phyloP scores from a whole-genome alignment of 257 asterid genomes.

The Catharanthus roseus region DNA sequence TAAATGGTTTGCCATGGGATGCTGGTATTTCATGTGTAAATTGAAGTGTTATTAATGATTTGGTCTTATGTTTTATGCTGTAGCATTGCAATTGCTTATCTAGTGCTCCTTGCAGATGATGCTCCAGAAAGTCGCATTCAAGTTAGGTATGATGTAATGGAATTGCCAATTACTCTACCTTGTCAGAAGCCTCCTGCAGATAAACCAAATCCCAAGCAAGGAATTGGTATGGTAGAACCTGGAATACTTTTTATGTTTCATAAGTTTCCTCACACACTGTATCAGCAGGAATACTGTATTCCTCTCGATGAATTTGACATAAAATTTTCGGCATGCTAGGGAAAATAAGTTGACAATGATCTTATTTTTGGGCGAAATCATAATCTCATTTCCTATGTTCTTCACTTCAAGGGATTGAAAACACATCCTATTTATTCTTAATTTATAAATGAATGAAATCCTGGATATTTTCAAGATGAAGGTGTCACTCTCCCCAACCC shows the following conservation, averaged over 20 bases:
- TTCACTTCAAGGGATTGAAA: not conserved
- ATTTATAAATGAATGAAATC: not conserved
- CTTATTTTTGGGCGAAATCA: not conserved
- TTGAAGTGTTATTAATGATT: not conserved
- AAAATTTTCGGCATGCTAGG: not conserved
- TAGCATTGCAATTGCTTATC: not conserved
- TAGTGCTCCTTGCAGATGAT: conserved; percentile 42
- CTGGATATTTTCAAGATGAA: not conserved
- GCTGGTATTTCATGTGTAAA: not conserved
- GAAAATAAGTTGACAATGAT: not conserved
- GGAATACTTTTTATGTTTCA: not conserved
- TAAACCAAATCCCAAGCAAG: conserved; percentile 97
- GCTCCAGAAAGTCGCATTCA: conserved; percentile 53
- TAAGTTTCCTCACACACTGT: not conserved
- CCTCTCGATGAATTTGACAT: not conserved
- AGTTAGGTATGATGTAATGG: conserved; percentile 82
- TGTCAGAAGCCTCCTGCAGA: conserved; percentile 85
- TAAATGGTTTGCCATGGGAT: not conserved
- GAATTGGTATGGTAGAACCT: conserved; percentile 57
- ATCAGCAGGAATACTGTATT: not conserved
- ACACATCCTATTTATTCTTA: not conserved
- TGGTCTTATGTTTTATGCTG: not conserved
- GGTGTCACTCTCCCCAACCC: not conserved
- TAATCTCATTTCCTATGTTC: not conserved
- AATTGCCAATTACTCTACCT: conserved; percentile 78